Percentiles rank a stretch among this genome's conserved stretches.
phyloP scores from a whole-genome alignment of 202 grass and related monocot genomes.

The Brachypodium distachyon region DNA sequence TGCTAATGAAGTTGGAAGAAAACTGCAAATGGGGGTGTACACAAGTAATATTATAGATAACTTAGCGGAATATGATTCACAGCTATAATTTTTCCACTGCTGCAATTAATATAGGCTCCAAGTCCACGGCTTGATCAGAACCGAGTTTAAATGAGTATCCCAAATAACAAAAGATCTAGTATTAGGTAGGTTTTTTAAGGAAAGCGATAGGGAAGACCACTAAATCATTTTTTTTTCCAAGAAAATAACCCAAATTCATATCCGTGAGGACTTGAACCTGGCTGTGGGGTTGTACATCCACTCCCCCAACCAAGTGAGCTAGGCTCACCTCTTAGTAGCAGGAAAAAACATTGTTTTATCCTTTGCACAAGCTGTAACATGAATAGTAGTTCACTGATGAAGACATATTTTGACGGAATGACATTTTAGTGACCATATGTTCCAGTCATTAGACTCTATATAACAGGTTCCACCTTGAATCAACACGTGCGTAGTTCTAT shows the following conservation, averaged over 20 bases:
- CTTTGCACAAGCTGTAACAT: not conserved
- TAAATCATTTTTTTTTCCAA: not conserved
- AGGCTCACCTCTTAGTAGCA: too few relatives aligned
- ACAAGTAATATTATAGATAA: constrained; percentile 9
- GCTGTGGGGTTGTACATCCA: not conserved
- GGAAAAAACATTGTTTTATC: not conserved
- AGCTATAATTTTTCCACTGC: not conserved
- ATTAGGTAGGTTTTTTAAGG: not conserved
- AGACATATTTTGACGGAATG: too few relatives aligned
- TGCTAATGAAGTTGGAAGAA: not conserved
- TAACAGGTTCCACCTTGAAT: not conserved
- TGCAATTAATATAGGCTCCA: not conserved
- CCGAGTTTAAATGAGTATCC: not conserved
- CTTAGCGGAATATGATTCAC: not conserved
- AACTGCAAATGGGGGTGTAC: not conserved
- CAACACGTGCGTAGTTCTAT: not conserved
- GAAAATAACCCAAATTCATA: not conserved
- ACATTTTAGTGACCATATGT: not conserved
- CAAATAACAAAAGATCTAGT: not conserved
- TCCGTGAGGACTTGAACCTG: not conserved
- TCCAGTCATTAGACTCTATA: not conserved
- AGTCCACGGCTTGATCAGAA: not conserved
- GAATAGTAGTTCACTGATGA: not conserved
- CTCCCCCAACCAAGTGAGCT: not conserved
- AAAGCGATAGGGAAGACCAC: not conserved